Evolutionary conservation across 495 filamentous ascomycete species (phyloP).

Genomic region (Penicillium desertorum): DNA sequence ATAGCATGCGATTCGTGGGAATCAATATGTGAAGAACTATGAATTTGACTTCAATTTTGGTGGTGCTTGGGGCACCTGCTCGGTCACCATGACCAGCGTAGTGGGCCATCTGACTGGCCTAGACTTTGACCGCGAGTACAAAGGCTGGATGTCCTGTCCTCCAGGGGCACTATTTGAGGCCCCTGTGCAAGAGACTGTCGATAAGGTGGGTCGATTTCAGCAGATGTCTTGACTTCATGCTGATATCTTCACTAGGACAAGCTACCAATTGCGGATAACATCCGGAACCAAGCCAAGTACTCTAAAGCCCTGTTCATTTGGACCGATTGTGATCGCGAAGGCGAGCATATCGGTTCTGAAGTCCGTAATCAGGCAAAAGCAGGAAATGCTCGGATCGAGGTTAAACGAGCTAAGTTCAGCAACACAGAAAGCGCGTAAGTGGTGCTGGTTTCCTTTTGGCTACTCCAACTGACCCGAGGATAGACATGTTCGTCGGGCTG

Average conservation of each 20-base stretch:
- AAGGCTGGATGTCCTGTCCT: constrained; percentile 75
- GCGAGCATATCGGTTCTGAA: constrained; percentile 94
- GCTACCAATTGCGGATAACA: constrained; percentile 78
- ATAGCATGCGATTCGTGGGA: constrained; percentile 58
- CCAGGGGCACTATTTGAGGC: constrained; percentile 82
- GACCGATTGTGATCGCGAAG: constrained; percentile 98
- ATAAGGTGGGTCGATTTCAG: constrained; percentile 49
- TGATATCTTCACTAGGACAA: constrained; percentile 59
- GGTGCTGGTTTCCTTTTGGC: neutral
- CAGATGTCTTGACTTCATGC: neutral
- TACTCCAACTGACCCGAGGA: neutral
- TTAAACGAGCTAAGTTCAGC: constrained; percentile 87
- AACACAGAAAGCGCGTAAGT: constrained; percentile 90
- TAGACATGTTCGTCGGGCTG: constrained; percentile 80
- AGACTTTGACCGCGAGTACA: constrained; percentile 70
- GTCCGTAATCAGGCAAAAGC: constrained; percentile 76
- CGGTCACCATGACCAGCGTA: constrained; percentile 90
- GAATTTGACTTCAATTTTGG: constrained; percentile 86
- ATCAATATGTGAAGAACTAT: constrained; percentile 90
- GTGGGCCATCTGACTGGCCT: constrained; percentile 75
- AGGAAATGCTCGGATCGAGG: constrained; percentile 69
- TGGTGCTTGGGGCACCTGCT: constrained; percentile 72
- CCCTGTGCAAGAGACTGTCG: constrained; percentile 63
- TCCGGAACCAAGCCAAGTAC: constrained; percentile 69
- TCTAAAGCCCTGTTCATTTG: constrained; percentile 81